Conservation (phyloP, 2,329 filamentous ascomycete species). For the Xylariaceae sp. region DNA sequence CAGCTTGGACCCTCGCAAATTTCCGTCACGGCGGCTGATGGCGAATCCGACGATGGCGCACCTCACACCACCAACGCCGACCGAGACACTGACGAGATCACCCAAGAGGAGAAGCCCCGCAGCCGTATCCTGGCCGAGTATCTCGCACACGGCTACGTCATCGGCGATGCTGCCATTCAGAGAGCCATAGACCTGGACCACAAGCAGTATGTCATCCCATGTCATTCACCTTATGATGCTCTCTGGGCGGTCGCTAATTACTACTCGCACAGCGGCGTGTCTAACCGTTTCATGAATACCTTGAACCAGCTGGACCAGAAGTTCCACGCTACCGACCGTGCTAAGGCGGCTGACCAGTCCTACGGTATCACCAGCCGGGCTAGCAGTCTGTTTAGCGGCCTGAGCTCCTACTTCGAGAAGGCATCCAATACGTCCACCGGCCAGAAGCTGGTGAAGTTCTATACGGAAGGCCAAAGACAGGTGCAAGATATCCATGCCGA, state of each 20-base stretch:
- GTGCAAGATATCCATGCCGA: slow-evolving; percentile 91
- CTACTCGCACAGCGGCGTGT: slow-evolving; percentile 53
- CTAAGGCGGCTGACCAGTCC: slow-evolving; percentile 74
- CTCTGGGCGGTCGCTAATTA: neutral
- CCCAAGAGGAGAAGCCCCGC: slow-evolving; percentile 95
- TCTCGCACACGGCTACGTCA: slow-evolving; percentile 86
- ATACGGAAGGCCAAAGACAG: slow-evolving; percentile 77
- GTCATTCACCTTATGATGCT: neutral
- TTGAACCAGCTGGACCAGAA: slow-evolving; percentile 75
- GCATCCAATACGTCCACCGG: slow-evolving; percentile 82
- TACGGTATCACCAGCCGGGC: slow-evolving; percentile 77
- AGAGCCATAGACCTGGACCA: slow-evolving; percentile 81
- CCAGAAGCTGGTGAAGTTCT: slow-evolving; percentile 82
- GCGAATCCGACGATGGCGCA: slow-evolving; percentile 56
- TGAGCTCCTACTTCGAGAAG: slow-evolving; percentile 92
- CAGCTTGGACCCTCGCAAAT: slow-evolving; percentile 86
- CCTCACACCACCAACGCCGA: slow-evolving; percentile 51
- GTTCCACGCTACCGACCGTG: slow-evolving; percentile 83
- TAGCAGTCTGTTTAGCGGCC: slow-evolving; percentile 54
- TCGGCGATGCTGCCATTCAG: slow-evolving; percentile 71
- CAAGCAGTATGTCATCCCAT: slow-evolving; percentile 51
- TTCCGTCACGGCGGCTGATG: slow-evolving; percentile 61
- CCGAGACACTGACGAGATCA: slow-evolving; percentile 62
- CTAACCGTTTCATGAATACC: slow-evolving; percentile 69
- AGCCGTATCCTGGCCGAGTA: slow-evolving; percentile 93